Evolutionary conservation across 1,284 basidiomycete species (phyloP).

Genomic region (Ganoderma multipileum): DNA sequence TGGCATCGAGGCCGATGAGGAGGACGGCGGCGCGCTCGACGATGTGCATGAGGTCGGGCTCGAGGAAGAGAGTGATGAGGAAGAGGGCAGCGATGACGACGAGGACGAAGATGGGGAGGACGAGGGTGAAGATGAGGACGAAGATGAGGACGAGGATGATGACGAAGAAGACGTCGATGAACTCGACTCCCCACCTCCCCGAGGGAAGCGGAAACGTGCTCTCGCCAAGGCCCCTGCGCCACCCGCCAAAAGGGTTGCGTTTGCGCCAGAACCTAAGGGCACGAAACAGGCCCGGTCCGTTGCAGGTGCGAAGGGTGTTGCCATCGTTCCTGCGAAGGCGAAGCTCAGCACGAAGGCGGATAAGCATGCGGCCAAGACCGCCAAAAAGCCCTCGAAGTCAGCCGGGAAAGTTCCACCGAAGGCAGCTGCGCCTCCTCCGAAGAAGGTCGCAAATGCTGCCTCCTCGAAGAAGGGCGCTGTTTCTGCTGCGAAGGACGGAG

Average conservation of each 20-base stretch:
- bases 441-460: slow-evolving; percentile 37
- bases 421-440: slow-evolving; percentile 31
- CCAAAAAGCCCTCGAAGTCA: slow-evolving; percentile 24
- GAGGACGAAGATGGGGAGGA: no score
- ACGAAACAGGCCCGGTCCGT: slow-evolving; percentile 42
- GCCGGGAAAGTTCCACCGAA: slow-evolving; percentile 15
- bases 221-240: slow-evolving; percentile 39
- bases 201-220: slow-evolving; percentile 57
- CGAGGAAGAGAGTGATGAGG: slow-evolving; percentile 29
- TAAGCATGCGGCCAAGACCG: slow-evolving; percentile 12
- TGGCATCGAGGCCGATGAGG: slow-evolving; percentile 39
- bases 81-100: slow-evolving; percentile 32
- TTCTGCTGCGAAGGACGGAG: slow-evolving; percentile 37
- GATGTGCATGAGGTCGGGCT: slow-evolving; percentile 43
- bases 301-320: slow-evolving; percentile 31
- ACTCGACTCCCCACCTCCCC: slow-evolving; percentile 35
- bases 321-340: slow-evolving; percentile 27
- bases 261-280: slow-evolving; percentile 41
- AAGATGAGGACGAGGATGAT: slow-evolving; percentile 35
- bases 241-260: slow-evolving; percentile 59
- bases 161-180: slow-evolving; percentile 29
- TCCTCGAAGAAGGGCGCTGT: slow-evolving; percentile 35
- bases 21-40: slow-evolving; percentile 42
- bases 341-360: slow-evolving; percentile 19
- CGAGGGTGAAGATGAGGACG: slow-evolving; percentile 34